Base-by-base conservation (phyloP, 306 rosid genomes). In the Rubus parviflorus region DNA sequence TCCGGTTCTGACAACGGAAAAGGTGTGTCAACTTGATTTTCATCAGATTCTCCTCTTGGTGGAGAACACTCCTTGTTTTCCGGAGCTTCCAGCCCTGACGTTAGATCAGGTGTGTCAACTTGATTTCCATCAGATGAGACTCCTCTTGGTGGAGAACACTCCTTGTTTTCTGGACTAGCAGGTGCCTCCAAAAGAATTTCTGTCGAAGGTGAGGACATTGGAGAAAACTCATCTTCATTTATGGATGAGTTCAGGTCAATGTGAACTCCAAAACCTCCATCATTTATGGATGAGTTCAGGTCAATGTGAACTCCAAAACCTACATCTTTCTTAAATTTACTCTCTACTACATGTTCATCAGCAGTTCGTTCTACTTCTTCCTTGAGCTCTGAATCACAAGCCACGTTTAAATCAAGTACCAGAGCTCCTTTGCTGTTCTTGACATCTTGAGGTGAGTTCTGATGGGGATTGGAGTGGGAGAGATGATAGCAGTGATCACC, bases 121-220 rank as follows among this genome's bases (percentile, higher is more conserved):
- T 81, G 92, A 85, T 86, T 89, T 68, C 79, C 94, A 51, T 87
- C 88, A 41, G 90, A 90, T 75, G 47, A 38, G 47, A 88, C 93
- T 70, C 96, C 97, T 86, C 97, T 81, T 13, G 90, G 94, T 43
- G 97, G 92, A 57, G 93, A 88, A 63, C 90, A 72, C 73, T 89
- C 96, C 81, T 84, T 89, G 84, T 89, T 89, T 73, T 87, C 90
- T 19, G 95, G 97, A 79, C 93, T 92, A 4, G 6, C 75, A 67
- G 97, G 97, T 13, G 86, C 92, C 67, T 89, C 89, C 76, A 87
- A 75, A 68, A 86, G 86, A 64, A 72, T 86, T 74, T 83, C 90
- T 60, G 70, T 68, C 11, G 70, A 69, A 35, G 60, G 66, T 56
- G 73, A 43, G 3, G 75, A 68, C 78, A 61, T 74, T 41, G 81